Base-by-base conservation (phyloP, 1,284 basidiomycete species). In the Dichomitus squalens region DNA sequence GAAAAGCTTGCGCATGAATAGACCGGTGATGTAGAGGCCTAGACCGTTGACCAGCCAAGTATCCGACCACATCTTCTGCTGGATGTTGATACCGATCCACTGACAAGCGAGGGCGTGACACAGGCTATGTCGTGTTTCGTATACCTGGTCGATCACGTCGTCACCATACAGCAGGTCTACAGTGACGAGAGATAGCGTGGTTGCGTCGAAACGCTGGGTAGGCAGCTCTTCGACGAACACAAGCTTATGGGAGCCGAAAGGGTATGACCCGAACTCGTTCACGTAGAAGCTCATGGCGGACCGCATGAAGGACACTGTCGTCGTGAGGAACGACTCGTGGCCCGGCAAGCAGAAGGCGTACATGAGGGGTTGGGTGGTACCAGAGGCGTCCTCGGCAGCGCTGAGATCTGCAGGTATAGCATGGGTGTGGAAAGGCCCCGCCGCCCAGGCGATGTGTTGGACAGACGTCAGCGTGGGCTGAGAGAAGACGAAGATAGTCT, bases 51-150 rank as follows among this genome's bases (percentile, higher is more conserved):
- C 88, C 16, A 99, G 85, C 97, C 97, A 99, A 7, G 89, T 87
- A 74, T 99, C 97, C 8, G 95, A 92, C 83, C 93, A 93, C n/a
- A 89, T 86, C 74, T 94, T 94, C 54, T 92, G 95, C 56, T 96
- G 88, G 66, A 99, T 95, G 73, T 98, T 97, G 75, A 99, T 89
- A 20, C 97, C 96, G 53, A 95, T 83, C 97, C 97, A 99, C 74
- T 99, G 97, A 66, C 88, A 94, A 6, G 95, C 95, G 38, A 99
- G 81, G 1, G 93, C 89, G 69, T 98, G 93, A 27, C 90, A 84
- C 40, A 99, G 82, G 16, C 86, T 79, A 59, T 96, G 94, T 16
- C 96, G 84, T 1, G 95, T 92, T 70, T 98, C 94, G 66, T 95
- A 85, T 1, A 93, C 93, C 72, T 96, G 95, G 69, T 99, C 97